Evolutionary conservation across 225 moss, liverwort and hornwort species (phyloP).

Genomic region (Lunularia cruciata): DNA sequence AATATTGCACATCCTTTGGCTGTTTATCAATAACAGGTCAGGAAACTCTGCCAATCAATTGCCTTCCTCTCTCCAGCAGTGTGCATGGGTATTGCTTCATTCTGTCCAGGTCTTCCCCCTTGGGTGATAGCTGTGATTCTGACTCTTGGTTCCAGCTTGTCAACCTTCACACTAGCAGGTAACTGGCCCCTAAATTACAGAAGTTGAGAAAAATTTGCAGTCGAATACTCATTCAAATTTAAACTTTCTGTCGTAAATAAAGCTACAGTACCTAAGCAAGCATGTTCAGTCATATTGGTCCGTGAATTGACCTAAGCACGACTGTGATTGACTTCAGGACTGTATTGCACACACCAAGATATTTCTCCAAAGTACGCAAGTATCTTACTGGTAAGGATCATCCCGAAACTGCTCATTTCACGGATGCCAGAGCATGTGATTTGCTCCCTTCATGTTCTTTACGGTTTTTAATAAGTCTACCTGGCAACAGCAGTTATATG

Average conservation of each 20-base stretch:
- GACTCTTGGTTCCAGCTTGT: conserved; percentile 73
- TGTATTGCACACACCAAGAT: conserved; percentile 98
- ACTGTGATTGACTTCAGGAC: conserved; percentile 48
- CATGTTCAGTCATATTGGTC: too few species aligned
- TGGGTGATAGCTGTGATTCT: conserved; percentile 65
- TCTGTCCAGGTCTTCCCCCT: conserved; percentile 64
- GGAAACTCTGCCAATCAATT: conserved; percentile 91
- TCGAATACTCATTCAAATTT: too few species aligned
- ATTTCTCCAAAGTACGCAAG: conserved; percentile 91
- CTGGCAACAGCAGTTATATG: too few species aligned
- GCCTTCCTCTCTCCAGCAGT: conserved; percentile 83
- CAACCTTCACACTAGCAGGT: conserved; percentile 91
- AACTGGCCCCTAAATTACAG: too few species aligned
- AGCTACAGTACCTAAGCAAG: too few species aligned
- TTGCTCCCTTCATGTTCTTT: too few species aligned
- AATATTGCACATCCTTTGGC: neutral
- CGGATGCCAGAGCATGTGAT: too few species aligned
- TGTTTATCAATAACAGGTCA: conserved; percentile 54
- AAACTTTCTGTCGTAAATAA: too few species aligned
- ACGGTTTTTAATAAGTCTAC: too few species aligned
- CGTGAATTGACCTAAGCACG: neutral
- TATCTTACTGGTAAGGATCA: conserved; percentile 74
- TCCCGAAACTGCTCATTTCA: too few species aligned
- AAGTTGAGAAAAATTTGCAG: too few species aligned
- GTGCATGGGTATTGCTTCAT: conserved; percentile 72